phyloP scores from a whole-genome alignment of 768 basidiomycete species.

The Lentinula sp. region DNA sequence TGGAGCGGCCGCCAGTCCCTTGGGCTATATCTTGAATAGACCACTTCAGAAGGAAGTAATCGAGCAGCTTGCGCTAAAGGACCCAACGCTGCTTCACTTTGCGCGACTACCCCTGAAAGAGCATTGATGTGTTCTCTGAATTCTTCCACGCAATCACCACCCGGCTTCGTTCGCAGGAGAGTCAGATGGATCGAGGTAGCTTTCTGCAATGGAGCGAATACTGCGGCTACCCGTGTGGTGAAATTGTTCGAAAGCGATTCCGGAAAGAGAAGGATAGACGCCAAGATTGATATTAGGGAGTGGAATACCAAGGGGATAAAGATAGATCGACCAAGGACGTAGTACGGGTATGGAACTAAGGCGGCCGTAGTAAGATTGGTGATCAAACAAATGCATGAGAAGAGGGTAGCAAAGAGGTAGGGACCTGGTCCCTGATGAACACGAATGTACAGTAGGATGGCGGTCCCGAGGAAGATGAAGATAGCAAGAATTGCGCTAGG shows the following conservation, averaged over 20 bases:
- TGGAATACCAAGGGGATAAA: slow-evolving; percentile 57
- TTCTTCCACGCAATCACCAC: slow-evolving; percentile 19
- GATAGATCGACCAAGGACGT: slow-evolving; percentile 45
- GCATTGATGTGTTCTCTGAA: slow-evolving; percentile 26
- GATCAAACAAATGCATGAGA: slow-evolving; percentile 52
- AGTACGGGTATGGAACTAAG: slow-evolving; percentile 63
- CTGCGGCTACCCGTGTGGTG: slow-evolving; percentile 38
- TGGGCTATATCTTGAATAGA: slow-evolving; percentile 55
- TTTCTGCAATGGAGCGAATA: slow-evolving; percentile 41
- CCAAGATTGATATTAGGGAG: slow-evolving; percentile 45
- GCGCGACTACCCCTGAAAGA: slow-evolving; percentile 25
- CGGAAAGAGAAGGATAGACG: slow-evolving; percentile 56
- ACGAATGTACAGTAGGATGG: slow-evolving; percentile 52
- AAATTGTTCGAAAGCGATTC: slow-evolving; percentile 56
- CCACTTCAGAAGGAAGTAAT: slow-evolving; percentile 52
- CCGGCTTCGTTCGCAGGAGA: slow-evolving; percentile 37
- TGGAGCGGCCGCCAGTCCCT: slow-evolving; percentile 50
- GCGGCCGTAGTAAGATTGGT: slow-evolving; percentile 36
- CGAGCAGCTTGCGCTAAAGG: slow-evolving; percentile 45
- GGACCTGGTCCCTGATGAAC: slow-evolving; percentile 60
- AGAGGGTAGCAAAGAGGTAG: slow-evolving; percentile 46
- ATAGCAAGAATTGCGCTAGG: slow-evolving; percentile 54
- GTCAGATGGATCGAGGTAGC: slow-evolving; percentile 40
- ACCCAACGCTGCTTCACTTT: slow-evolving; percentile 44
- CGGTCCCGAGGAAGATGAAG: slow-evolving; percentile 59